A percentile compares a stretch with the other conserved stretches of the same genome.
These are phyloP conservation scores for Bodo saltans DNA, from an alignment of 78 protist genomes.

Conservation along the genomic window DNA sequence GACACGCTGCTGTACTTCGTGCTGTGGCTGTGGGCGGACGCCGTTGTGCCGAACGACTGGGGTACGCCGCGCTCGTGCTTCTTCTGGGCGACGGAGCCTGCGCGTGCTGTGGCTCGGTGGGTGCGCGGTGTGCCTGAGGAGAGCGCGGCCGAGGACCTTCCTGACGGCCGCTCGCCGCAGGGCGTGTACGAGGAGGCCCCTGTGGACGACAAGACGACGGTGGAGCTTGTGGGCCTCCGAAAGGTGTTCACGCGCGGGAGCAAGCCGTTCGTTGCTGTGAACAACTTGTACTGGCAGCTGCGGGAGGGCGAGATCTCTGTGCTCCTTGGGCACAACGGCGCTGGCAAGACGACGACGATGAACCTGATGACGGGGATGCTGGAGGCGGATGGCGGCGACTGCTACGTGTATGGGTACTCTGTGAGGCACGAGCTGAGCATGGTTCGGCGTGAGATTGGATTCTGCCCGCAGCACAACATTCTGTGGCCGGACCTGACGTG, in stretches of 20 bases:
- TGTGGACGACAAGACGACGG: neutral
- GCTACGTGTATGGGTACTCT: slow-evolving; percentile 48
- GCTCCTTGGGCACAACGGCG: slow-evolving; percentile 44
- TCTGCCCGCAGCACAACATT: slow-evolving; percentile 74
- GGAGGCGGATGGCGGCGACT: slow-evolving; percentile 45
- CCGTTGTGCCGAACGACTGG: slow-evolving; percentile 22
- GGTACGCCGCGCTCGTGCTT: slow-evolving; percentile 3
- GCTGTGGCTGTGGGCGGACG: slow-evolving; percentile 3
- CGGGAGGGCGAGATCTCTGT: slow-evolving; percentile 15
- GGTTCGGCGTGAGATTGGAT: slow-evolving; percentile 53
- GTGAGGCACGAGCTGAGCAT: slow-evolving; percentile 8
- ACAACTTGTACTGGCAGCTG: neutral
- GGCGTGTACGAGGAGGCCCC: neutral
- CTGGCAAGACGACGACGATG: slow-evolving; percentile 77
- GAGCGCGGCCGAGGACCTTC: neutral
- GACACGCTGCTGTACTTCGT: slow-evolving; percentile 1
- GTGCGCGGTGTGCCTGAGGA: neutral
- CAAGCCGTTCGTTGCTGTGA: neutral
- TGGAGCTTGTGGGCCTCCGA: neutral
- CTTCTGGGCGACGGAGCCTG: no score
- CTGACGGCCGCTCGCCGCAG: neutral
- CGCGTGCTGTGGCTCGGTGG: neutral
- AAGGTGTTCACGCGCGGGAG: neutral
- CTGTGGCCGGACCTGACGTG: slow-evolving; percentile 47
- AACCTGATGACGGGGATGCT: slow-evolving; percentile 71